A percentile compares a stretch with the other conserved stretches of the same genome.
Conservation (phyloP, 768 basidiomycete species). For the Butyriboletus loyo region DNA sequence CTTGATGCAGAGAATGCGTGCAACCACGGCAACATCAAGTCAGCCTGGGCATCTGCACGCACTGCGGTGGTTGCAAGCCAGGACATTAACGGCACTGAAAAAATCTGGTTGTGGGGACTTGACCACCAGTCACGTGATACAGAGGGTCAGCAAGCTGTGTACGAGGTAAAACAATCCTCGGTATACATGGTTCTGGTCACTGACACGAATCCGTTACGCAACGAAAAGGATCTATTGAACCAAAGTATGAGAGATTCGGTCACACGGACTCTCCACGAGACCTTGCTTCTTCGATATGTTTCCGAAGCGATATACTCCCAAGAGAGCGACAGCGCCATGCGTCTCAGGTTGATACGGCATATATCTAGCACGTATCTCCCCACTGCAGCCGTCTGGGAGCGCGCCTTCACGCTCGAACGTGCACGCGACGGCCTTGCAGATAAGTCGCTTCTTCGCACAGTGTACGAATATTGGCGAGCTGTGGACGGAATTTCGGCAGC, state of each 20-base stretch:
- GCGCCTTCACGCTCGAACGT: conserved; percentile 36
- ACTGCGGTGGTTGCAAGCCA: conserved; percentile 25
- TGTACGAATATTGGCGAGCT: conserved; percentile 45
- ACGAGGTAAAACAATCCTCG: conserved; percentile 32
- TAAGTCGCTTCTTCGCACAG: conserved; percentile 18
- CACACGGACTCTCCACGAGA: conserved; percentile 42
- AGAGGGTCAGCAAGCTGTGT: conserved; percentile 21
- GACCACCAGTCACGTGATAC: conserved; percentile 17
- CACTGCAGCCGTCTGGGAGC: conserved; percentile 43
- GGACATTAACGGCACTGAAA: conserved; percentile 27
- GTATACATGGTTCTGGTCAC: neutral
- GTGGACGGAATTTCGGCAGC: conserved; percentile 38
- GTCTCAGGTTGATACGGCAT: conserved; percentile 35
- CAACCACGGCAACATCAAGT: conserved; percentile 23
- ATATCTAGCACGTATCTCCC: conserved; percentile 42
- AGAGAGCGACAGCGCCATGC: conserved; percentile 13
- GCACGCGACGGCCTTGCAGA: conserved; percentile 15
- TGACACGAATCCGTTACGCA: conserved; percentile 1
- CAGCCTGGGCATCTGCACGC: conserved; percentile 47
- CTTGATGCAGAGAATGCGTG: conserved; percentile 42
- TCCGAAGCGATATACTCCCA: conserved; percentile 29
- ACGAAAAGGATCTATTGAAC: conserved; percentile 40
- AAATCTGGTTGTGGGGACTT: conserved; percentile 58
- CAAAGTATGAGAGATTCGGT: conserved; percentile 46
- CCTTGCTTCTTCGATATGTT: conserved; percentile 45